Evolutionary conservation across 108 stramenopile species (phyloP).

Genomic region (Nitzschia putrida): DNA sequence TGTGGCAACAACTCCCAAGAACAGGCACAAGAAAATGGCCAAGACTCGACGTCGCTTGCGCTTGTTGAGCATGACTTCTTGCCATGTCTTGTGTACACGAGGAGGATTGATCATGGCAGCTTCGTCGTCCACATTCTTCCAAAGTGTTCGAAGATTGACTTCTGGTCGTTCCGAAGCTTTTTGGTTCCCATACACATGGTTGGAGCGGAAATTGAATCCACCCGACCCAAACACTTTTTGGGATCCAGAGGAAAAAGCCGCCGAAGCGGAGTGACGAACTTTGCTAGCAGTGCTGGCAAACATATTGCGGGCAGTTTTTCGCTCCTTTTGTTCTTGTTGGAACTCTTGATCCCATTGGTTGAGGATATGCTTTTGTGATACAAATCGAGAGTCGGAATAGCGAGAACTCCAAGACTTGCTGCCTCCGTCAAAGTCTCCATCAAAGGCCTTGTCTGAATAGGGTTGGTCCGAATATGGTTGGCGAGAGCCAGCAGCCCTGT

Average conservation of each 20-base stretch:
- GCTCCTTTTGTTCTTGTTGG: slow-evolving; percentile 4
- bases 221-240: slow-evolving; percentile 34
- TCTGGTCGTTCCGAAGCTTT: slow-evolving; percentile 2
- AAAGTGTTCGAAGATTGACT: slow-evolving; percentile 24
- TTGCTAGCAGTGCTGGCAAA: slow-evolving; percentile 28
- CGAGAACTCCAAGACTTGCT: slow-evolving; percentile 58
- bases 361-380: slow-evolving; percentile 20
- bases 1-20: slow-evolving; percentile 2
- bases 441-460: slow-evolving; percentile 5
- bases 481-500: slow-evolving; percentile 19
- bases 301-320: slow-evolving; percentile 33
- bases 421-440: slow-evolving; percentile 30
- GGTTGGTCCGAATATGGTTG: neutral
- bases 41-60: slow-evolving; percentile 31
- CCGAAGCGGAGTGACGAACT: slow-evolving; percentile 5
- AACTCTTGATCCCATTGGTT: slow-evolving; percentile 36
- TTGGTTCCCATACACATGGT: slow-evolving; percentile 29
- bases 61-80: slow-evolving; percentile 40
- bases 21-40: slow-evolving; percentile 5
- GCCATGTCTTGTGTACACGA: slow-evolving; percentile 42
- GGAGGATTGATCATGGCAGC: neutral
- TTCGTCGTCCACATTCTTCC: slow-evolving; percentile 21
- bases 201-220: slow-evolving; percentile 39
- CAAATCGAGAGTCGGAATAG: slow-evolving; percentile 40
- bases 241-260: neutral